Percentiles rank a stretch among this genome's conserved stretches.
Evolutionary conservation across 306 rosid genomes (phyloP).

Genomic region (Oxytropis ochrocephala): DNA sequence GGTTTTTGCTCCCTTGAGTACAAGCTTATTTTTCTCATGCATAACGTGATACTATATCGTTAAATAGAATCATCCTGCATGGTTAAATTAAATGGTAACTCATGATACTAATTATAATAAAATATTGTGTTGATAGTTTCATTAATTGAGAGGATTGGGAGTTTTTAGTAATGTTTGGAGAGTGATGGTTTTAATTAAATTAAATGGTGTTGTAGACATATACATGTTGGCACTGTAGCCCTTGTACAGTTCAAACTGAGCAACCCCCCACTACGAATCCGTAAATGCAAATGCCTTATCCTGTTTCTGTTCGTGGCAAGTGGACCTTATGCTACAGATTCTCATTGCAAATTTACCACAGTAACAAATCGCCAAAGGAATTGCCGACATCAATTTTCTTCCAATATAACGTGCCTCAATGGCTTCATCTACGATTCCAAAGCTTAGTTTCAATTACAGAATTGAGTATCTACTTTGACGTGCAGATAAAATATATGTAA

Average conservation of each 20-base stretch:
- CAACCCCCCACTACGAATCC: conserved; percentile 15
- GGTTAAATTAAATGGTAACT: not conserved
- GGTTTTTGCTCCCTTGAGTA: not conserved
- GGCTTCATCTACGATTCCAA: not conserved
- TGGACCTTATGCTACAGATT: conserved; percentile 14
- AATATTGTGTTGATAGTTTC: not conserved
- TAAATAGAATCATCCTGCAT: no score
- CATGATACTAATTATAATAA: not conserved
- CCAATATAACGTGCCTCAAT: not conserved
- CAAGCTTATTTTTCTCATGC: not conserved
- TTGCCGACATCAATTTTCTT: conserved; percentile 19
- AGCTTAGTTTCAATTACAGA: not conserved
- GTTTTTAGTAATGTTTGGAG: not conserved
- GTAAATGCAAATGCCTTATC: conserved; percentile 20
- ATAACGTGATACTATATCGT: no score
- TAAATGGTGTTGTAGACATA: not conserved
- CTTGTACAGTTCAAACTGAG: not conserved
- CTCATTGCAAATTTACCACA: not conserved
- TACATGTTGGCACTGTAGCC: conserved; percentile 10
- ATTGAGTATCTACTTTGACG: not conserved
- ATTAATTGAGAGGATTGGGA: not conserved
- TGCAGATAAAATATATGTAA: no score
- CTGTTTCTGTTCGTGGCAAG: conserved; percentile 24
- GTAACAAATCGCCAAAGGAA: not conserved
- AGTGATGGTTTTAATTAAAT: not conserved